Evolutionary conservation across 1,284 basidiomycete species (phyloP).

Genomic region (Trichosporon inkin): DNA sequence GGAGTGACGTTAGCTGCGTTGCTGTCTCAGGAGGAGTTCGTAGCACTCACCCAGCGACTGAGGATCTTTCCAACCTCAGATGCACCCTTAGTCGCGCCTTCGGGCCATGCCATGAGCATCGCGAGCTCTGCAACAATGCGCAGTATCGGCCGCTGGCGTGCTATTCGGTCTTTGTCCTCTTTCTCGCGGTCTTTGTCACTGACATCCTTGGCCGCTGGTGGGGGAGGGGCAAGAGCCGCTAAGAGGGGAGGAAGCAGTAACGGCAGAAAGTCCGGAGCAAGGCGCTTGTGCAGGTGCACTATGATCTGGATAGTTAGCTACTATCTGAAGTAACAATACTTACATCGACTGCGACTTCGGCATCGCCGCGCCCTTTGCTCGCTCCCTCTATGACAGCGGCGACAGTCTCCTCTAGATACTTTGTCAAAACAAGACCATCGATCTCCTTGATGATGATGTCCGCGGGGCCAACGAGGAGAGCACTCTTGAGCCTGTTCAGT

Average conservation of each 20-base stretch:
- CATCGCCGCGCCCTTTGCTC: slow-evolving; percentile 73
- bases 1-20: slow-evolving; percentile 1
- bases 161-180: slow-evolving; percentile 75
- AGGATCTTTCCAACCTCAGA: slow-evolving; percentile 71
- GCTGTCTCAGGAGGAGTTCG: background rate
- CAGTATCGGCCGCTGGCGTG: slow-evolving; percentile 77
- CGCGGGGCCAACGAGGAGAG: slow-evolving; percentile 43
- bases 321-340: slow-evolving; percentile 24
- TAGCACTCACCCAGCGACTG: slow-evolving; percentile 59
- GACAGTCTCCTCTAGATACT: slow-evolving; percentile 93
- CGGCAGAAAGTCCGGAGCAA: slow-evolving; percentile 71
- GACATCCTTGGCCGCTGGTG: slow-evolving; percentile 41
- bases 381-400: slow-evolving; percentile 83
- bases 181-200: slow-evolving; percentile 72
- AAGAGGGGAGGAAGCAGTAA: slow-evolving; percentile 64
- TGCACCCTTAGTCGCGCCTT: slow-evolving; percentile 58
- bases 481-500: slow-evolving; percentile 72
- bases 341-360: slow-evolving; percentile 88
- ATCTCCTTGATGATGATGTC: slow-evolving; percentile 89
- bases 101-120: slow-evolving; percentile 65
- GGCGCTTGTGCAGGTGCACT: slow-evolving; percentile 81
- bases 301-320: slow-evolving; percentile 61
- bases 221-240: slow-evolving; percentile 60
- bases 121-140: slow-evolving; percentile 86
- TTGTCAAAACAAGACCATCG: slow-evolving; percentile 80